Conservation (phyloP, 2,329 filamentous ascomycete species). For the Epichloe festucae region DNA sequence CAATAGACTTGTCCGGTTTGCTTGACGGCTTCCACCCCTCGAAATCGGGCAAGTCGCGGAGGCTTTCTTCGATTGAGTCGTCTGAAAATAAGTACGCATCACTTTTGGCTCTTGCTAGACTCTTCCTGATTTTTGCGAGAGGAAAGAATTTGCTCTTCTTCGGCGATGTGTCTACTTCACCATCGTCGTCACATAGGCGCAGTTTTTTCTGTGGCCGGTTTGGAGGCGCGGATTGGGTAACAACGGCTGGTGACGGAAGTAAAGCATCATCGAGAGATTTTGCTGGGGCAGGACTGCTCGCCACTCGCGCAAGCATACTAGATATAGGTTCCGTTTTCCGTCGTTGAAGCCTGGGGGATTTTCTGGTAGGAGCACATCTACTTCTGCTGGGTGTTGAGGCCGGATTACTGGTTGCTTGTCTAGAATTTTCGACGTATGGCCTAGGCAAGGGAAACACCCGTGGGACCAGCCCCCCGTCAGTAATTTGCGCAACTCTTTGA, state of each 20-base stretch:
- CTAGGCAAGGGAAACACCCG: conserved; percentile 46
- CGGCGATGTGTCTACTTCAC: conserved; percentile 19
- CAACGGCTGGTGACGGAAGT: conserved; percentile 2
- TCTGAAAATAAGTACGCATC: conserved; percentile 39
- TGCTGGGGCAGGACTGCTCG: conserved; percentile 10
- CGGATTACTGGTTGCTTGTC: conserved; percentile 8
- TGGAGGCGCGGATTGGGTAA: conserved; percentile 12
- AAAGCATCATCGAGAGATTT: conserved; percentile 8
- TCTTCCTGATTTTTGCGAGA: conserved; percentile 13
- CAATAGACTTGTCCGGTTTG: conserved; percentile 24
- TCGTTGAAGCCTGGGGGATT: conserved; percentile 30
- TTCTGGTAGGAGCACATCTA: conserved; percentile 12
- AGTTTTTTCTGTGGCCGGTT: conserved; percentile 44
- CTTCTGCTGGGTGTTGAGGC: conserved; percentile 7
- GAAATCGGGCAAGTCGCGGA: conserved; percentile 37
- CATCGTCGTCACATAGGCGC: conserved; percentile 36
- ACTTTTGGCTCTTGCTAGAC: conserved; percentile 18
- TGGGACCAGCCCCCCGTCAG: conserved; percentile 37
- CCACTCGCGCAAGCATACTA: conserved; percentile 25
- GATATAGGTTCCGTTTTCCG: conserved; percentile 40
- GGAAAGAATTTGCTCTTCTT: conserved; percentile 44
- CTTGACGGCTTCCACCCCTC: conserved; percentile 30
- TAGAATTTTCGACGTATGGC: conserved; percentile 36
- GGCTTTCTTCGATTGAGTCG: conserved; percentile 42
- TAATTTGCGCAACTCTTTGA: conserved; percentile 33